Percentiles rank a stretch among this genome's conserved stretches.
Evolutionary conservation across 768 basidiomycete species (phyloP).

Genomic region (Termitomyces sp.): DNA sequence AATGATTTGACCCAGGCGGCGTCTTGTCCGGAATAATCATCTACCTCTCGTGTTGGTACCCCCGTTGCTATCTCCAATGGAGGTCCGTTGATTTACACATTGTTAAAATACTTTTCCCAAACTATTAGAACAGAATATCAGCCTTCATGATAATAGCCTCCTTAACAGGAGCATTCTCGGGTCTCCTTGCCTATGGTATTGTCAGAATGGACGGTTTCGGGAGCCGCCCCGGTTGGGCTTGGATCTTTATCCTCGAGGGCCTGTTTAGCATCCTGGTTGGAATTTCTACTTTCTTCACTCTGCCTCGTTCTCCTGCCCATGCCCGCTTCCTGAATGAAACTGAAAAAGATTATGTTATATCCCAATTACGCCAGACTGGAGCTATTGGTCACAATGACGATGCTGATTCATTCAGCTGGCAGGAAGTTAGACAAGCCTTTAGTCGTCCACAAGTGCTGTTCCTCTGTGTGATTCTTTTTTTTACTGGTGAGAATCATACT

Average conservation of each 20-base stretch:
- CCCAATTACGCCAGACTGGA: constrained; percentile 37
- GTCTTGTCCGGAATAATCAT: constrained; percentile 55
- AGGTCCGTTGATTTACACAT: constrained; percentile 16
- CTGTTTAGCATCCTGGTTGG: constrained; percentile 60
- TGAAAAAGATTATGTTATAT: constrained; percentile 45
- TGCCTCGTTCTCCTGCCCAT: constrained; percentile 38
- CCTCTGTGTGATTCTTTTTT: constrained; percentile 46
- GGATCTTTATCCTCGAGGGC: constrained; percentile 42
- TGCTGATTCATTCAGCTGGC: constrained; percentile 50
- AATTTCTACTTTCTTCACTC: constrained; percentile 40
- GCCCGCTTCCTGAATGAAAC: constrained; percentile 47
- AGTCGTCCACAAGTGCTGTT: constrained; percentile 53
- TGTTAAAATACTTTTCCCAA: constrained; percentile 19
- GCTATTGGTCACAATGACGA: constrained; percentile 28
- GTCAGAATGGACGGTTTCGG: background rate
- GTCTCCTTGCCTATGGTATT: constrained; percentile 4
- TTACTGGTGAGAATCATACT: constrained; percentile 34
- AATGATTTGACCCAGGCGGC: constrained; percentile 33
- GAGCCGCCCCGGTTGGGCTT: constrained; percentile 2
- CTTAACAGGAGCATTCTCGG: constrained; percentile 7
- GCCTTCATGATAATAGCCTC: constrained; percentile 9
- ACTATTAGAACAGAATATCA: constrained; percentile 34
- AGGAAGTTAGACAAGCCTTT: constrained; percentile 47
- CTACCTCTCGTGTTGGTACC: constrained; percentile 54
- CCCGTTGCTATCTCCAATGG: constrained; percentile 46